Percentiles rank a stretch among this genome's conserved stretches.
Evolutionary conservation across 257 asterid genomes (phyloP).

Genomic region (Capsicum pubescens): DNA sequence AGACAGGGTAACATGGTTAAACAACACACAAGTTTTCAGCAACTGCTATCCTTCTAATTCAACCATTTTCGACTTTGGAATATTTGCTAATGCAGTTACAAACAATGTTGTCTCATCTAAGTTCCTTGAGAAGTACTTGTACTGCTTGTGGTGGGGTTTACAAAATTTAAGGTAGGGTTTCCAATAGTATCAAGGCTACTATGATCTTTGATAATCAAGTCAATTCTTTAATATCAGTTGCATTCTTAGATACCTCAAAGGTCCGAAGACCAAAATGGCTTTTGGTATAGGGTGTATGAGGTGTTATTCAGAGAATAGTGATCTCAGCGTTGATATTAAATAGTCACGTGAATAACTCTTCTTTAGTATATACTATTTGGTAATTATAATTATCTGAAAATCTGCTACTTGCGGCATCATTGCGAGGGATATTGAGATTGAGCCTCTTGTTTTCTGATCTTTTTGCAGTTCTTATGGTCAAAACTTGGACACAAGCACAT

Average conservation of each 20-base stretch:
- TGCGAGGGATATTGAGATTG: background rate
- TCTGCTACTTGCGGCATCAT: background rate
- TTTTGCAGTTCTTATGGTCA: slow-evolving; percentile 83
- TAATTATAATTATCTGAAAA: background rate
- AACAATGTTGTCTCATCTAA: slow-evolving; percentile 68
- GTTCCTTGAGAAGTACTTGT: slow-evolving; percentile 77
- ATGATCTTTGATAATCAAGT: background rate
- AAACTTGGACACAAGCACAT: slow-evolving; percentile 72
- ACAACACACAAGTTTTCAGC: slow-evolving; percentile 57
- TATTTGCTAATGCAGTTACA: slow-evolving; percentile 66
- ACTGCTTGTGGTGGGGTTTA: slow-evolving; percentile 95
- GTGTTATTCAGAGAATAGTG: background rate
- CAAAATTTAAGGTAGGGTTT: slow-evolving; percentile 71
- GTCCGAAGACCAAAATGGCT: background rate
- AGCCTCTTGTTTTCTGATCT: slow-evolving; percentile 28
- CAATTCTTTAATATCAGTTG: background rate
- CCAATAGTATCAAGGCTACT: background rate
- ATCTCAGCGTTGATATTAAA: background rate
- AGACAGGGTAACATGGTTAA: slow-evolving; percentile 62
- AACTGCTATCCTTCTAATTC: slow-evolving; percentile 63
- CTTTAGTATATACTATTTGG: background rate
- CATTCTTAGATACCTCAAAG: background rate
- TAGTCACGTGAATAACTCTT: background rate
- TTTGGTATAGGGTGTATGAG: slow-evolving; percentile 4
- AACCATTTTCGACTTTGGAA: slow-evolving; percentile 66